Percentiles rank a stretch among this genome's conserved stretches.
phyloP scores from a whole-genome alignment of 1,284 basidiomycete species.

The Tylopilus sp. region DNA sequence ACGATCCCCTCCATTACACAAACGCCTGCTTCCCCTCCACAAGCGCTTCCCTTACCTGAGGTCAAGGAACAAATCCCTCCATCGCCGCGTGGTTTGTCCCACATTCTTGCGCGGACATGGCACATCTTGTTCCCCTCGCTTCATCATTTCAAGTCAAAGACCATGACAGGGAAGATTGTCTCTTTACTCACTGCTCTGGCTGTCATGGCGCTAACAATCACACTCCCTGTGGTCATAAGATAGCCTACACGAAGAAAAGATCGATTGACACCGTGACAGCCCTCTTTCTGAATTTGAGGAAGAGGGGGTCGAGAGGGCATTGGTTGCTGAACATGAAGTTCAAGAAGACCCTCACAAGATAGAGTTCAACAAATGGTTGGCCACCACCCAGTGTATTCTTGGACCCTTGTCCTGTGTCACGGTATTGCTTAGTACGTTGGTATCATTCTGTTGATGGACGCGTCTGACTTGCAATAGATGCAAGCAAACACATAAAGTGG shows the following conservation, averaged over 20 bases:
- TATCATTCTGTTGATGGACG: constrained; percentile 10
- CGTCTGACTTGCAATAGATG: constrained; percentile 53
- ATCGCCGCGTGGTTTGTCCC: constrained; percentile 54
- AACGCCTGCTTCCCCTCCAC: constrained; percentile 66
- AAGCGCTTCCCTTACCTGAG: constrained; percentile 51
- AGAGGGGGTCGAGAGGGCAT: constrained; percentile 67
- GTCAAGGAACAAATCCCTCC: constrained; percentile 53
- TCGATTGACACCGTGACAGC: constrained; percentile 29
- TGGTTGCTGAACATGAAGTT: constrained; percentile 75
- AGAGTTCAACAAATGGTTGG: constrained; percentile 84
- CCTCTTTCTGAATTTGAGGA: constrained; percentile 74
- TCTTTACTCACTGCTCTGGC: constrained; percentile 89
- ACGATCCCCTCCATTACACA: constrained; percentile 65
- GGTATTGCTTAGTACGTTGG: constrained; percentile 77
- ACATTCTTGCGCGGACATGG: constrained; percentile 54
- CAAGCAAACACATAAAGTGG: constrained; percentile 63
- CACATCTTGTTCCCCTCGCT: constrained; percentile 91
- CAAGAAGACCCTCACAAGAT: constrained; percentile 72
- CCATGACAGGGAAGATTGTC: constrained; percentile 77
- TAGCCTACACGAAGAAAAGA: constrained; percentile 59
- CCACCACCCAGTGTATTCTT: constrained; percentile 81
- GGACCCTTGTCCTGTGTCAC: constrained; percentile 84
- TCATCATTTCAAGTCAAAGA: constrained; percentile 80
- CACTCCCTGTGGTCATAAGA: constrained; percentile 88
- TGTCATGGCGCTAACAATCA: constrained; percentile 87